Conservation (phyloP, 106 monocot species). For the Agapanthus africanus region DNA sequence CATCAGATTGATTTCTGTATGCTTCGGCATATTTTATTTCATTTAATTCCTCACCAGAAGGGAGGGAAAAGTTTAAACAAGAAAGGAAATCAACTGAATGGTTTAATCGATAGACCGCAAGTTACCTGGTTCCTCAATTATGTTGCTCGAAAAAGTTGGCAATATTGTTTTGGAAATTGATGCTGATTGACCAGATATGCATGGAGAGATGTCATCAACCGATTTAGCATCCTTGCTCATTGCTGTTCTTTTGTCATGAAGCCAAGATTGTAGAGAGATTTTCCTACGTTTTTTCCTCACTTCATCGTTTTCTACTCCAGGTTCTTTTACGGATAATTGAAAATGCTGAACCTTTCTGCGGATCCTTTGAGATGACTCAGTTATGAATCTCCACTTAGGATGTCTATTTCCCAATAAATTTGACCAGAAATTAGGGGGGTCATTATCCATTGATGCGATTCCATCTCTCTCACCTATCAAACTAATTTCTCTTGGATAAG, state of each 20-base stretch:
- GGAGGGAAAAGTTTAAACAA: too few species aligned
- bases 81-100: too few species aligned
- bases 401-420: constrained; percentile 44
- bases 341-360: constrained; percentile 40
- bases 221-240: too few species aligned
- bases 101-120: constrained; percentile 1
- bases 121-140: constrained; percentile 15
- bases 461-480: constrained; percentile 58
- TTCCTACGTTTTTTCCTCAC: constrained; percentile 60
- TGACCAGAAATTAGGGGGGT: constrained; percentile 58
- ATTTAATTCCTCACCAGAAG: too few species aligned
- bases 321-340: constrained; percentile 7
- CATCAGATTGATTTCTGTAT: too few species aligned
- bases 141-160: neutral
- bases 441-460: constrained; percentile 30
- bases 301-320: constrained; percentile 43
- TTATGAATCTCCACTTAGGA: constrained; percentile 56
- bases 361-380: constrained; percentile 35
- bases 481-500: constrained; percentile 52
- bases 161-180: constrained; percentile 8
- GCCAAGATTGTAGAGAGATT: too few species aligned
- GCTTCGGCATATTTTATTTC: too few species aligned
- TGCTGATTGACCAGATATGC: constrained; percentile 5
- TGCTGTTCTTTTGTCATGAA: constrained; percentile 1
- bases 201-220: neutral